A percentile compares a stretch with the other conserved stretches of the same genome.
Evolutionary conservation across 1,139 yeast species (phyloP).

Genomic region (Pichia sp.): DNA sequence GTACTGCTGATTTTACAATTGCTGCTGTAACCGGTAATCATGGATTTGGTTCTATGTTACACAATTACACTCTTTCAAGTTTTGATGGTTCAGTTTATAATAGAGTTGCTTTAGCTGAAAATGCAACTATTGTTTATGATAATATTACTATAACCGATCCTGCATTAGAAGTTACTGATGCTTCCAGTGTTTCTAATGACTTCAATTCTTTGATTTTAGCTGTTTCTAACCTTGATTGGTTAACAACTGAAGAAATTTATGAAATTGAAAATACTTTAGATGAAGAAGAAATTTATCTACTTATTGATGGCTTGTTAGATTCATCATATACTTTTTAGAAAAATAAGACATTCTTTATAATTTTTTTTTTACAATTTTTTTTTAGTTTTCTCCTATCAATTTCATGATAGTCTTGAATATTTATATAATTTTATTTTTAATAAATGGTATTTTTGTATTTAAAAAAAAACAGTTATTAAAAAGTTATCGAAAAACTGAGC

Average conservation of each 20-base stretch:
- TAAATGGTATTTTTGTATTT: background rate
- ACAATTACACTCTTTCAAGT: slow-evolving; percentile 30
- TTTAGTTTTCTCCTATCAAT: background rate
- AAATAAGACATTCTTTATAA: background rate
- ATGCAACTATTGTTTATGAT: slow-evolving; percentile 35
- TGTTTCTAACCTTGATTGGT: slow-evolving; percentile 3
- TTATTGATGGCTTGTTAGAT: slow-evolving; percentile 1
- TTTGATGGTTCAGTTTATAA: slow-evolving; percentile 28
- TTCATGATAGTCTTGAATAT: too few relatives aligned
- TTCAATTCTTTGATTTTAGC: background rate
- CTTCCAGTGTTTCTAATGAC: background rate
- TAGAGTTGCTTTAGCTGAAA: slow-evolving; percentile 38
- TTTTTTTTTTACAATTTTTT: background rate
- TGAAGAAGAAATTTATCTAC: slow-evolving; percentile 1
- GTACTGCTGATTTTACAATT: slow-evolving; percentile 42
- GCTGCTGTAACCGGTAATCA: slow-evolving; percentile 42
- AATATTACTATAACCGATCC: slow-evolving; percentile 13
- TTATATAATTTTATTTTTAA: background rate
- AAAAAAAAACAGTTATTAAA: background rate
- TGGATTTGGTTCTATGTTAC: slow-evolving; percentile 45
- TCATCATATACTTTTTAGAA: background rate
- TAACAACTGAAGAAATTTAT: slow-evolving; percentile 4
- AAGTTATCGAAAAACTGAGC: background rate
- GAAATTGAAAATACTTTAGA: slow-evolving; percentile 4
- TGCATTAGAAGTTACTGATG: background rate